Base-by-base conservation (phyloP, 1,139 yeast species). In the Hemisphaericaspora subhashii region DNA sequence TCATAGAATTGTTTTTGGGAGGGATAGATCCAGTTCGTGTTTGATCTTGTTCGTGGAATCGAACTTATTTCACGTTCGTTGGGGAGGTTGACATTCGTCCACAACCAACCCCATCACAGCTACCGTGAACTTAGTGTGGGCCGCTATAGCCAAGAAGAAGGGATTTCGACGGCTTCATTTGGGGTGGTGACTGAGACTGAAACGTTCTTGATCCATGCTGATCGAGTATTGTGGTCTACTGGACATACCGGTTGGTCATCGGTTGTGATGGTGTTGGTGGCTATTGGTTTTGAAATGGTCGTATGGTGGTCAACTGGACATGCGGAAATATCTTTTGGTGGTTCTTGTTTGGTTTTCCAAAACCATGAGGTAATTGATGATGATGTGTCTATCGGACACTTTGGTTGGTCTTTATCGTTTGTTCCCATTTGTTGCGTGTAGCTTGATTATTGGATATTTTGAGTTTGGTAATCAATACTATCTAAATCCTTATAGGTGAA, bases 1-100 rank as follows among this genome's bases (percentile, higher is more conserved):
- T 87, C 94, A 59, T 72, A 92, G 57, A 92, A 92, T 66, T 90
- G 98, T 58, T 87, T 87, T 59, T 92, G 95, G 2, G 96, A 86
- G 8, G 98, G 98, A 56, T 92, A 92, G 1, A 92, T 76, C 98
- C 98, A 92, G 65, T 89, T 85, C 1, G 70, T 48, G 3, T 67
- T 64, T 16, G 70, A 58, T 2, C 79, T 78, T 0, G 95, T 84
- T 38, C 96, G 71, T 26, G 98, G 98, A 37, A 90, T 90, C 1
- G 95, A 77, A 16, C 95, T 83, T 10, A 86, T 66, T 51, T 83
- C 92, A 47, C 98, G 68, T 1, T 84, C 89, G 5, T 73, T 73
- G 0, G 89, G 84, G 25, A 84, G 60, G 7, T 59, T 52, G 0
- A 70, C 67, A 32, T 62, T 51, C 3, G 67, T n/a, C n/a, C n/a